phyloP scores from a whole-genome alignment of 2,329 filamentous ascomycete species.

The Exophiala sp. region DNA sequence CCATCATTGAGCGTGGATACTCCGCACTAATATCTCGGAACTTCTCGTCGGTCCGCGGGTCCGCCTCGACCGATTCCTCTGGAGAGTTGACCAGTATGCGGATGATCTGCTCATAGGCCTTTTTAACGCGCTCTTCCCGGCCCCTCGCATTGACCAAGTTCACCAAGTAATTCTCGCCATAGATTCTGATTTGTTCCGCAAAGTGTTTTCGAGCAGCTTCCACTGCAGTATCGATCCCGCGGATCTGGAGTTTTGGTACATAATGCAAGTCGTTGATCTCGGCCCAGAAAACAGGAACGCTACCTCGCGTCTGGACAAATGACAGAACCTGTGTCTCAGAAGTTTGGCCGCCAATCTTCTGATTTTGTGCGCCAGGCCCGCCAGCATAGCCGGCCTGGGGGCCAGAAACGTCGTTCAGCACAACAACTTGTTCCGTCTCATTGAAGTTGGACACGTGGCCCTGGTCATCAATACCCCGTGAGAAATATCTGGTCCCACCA shows the following conservation, averaged over 20 bases:
- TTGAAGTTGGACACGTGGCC: slow-evolving; percentile 99
- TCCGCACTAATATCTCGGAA: slow-evolving; percentile 60
- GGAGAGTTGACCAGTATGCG: slow-evolving; percentile 66
- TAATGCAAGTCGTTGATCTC: slow-evolving; percentile 93
- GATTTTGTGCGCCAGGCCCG: slow-evolving; percentile 68
- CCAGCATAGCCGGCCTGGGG: slow-evolving; percentile 75
- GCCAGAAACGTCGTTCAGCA: slow-evolving; percentile 74
- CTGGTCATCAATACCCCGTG: slow-evolving; percentile 84
- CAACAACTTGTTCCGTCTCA: slow-evolving; percentile 88
- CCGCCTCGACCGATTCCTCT: slow-evolving; percentile 58
- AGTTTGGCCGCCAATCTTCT: slow-evolving; percentile 55
- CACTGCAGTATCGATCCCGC: slow-evolving; percentile 72
- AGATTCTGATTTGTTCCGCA: slow-evolving; percentile 83
- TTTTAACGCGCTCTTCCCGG: slow-evolving; percentile 80
- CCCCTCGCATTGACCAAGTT: slow-evolving; percentile 97
- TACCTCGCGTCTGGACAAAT: slow-evolving; percentile 94
- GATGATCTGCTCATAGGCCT: slow-evolving; percentile 88
- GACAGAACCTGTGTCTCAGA: slow-evolving; percentile 84
- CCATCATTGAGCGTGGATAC: slow-evolving; percentile 57
- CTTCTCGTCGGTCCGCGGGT: slow-evolving; percentile 67
- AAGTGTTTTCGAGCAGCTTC: slow-evolving; percentile 81
- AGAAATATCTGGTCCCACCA: slow-evolving; percentile 90
- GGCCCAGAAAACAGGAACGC: slow-evolving; percentile 91
- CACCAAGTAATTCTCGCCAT: slow-evolving; percentile 95
- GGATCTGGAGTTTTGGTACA: slow-evolving; percentile 81